These are phyloP conservation scores for Solanum sejunctum DNA, from an alignment of 257 asterid genomes.

Conservation along the genomic window DNA sequence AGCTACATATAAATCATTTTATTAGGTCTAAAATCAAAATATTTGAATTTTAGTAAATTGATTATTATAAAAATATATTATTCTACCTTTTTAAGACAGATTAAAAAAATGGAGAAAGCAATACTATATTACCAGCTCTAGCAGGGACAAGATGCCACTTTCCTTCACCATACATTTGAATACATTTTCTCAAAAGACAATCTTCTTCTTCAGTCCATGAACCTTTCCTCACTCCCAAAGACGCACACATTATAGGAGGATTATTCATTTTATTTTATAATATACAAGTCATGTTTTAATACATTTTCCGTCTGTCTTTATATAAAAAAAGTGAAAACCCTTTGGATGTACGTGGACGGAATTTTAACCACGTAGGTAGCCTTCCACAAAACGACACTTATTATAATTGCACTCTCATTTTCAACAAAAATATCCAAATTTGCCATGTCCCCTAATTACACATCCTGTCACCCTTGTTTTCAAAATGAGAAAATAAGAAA, in stretches of 20 bases:
- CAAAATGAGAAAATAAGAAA: no score
- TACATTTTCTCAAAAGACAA: slow-evolving; percentile 20
- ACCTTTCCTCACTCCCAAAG: slow-evolving; percentile 29
- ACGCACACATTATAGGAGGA: not conserved
- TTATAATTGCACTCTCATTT: no score
- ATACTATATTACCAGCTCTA: slow-evolving; percentile 20
- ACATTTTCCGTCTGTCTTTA: no score
- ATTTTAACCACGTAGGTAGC: not conserved
- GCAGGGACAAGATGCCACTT: slow-evolving; percentile 46
- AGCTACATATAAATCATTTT: not conserved
- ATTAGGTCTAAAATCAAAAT: not conserved
- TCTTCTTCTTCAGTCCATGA: slow-evolving; percentile 43
- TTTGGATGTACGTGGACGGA: not conserved
- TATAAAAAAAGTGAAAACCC: no score
- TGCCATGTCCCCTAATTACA: no score
- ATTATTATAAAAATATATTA: no score
- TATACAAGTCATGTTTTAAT: no score
- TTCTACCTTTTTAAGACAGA: not conserved
- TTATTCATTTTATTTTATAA: not conserved
- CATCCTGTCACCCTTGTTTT: no score
- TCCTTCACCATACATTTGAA: slow-evolving; percentile 35
- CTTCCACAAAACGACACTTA: not conserved
- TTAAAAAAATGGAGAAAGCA: not conserved
- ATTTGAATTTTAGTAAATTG: no score
- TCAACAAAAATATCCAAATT: no score